Evolutionary conservation across 1,139 yeast species (phyloP).

Genomic region (Candida buenavistaensis): DNA sequence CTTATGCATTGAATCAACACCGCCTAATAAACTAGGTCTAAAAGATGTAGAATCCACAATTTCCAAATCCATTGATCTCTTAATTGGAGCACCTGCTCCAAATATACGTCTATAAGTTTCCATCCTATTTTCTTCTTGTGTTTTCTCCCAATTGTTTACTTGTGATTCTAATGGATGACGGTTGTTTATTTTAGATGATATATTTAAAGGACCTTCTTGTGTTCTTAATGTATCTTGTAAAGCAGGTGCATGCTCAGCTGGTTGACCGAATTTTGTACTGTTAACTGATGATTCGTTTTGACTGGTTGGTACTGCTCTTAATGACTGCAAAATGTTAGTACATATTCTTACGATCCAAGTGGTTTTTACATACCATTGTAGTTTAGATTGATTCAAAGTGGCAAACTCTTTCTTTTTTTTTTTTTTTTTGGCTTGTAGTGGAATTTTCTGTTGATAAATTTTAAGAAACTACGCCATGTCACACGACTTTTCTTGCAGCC

Average conservation of each 20-base stretch:
- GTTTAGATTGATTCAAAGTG: too few species aligned
- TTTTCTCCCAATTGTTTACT: constrained; percentile 75
- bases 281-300: constrained; percentile 41
- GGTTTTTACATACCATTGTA: constrained; percentile 3
- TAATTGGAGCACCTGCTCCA: constrained; percentile 93
- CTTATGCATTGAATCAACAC: constrained; percentile 57
- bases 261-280: constrained; percentile 49
- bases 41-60: constrained; percentile 74
- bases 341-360: not conserved
- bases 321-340: constrained; percentile 29
- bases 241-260: constrained; percentile 62
- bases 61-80: constrained; percentile 82
- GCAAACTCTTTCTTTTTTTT: too few species aligned
- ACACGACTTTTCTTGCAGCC: too few species aligned
- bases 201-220: constrained; percentile 57
- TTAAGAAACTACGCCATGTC: too few species aligned
- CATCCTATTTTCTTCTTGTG: constrained; percentile 67
- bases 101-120: constrained; percentile 80
- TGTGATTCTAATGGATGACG: constrained; percentile 87
- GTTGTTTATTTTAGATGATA: constrained; percentile 71
- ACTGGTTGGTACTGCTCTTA: constrained; percentile 52
- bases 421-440: too few species aligned
- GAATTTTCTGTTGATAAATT: too few species aligned
- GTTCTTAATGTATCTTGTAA: constrained; percentile 59
- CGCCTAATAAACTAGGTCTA: constrained; percentile 64